Conservation (phyloP, 148 eudicot species). For the Diospyros kaki region DNA sequence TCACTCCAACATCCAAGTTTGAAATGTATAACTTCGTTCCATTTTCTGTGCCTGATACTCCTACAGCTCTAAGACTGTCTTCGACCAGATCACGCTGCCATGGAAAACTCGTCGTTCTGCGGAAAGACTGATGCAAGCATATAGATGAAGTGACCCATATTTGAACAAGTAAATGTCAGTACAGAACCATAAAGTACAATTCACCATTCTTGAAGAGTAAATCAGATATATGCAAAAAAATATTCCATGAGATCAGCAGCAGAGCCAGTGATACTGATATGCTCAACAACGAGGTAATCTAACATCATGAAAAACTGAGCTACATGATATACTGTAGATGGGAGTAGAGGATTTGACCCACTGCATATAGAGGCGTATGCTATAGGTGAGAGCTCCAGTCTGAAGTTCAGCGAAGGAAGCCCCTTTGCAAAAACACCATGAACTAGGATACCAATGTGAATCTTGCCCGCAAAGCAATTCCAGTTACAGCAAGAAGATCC, state of each 20-base stretch:
- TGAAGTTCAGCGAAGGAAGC: slow-evolving; percentile 42
- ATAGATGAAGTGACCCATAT: slow-evolving; percentile 52
- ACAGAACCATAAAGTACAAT: slow-evolving; percentile 37
- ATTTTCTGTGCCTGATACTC: slow-evolving; percentile 63
- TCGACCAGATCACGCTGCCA: slow-evolving; percentile 84
- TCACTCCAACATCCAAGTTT: slow-evolving; percentile 80
- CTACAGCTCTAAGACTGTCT: slow-evolving; percentile 89
- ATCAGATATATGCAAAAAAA: slow-evolving; percentile 43
- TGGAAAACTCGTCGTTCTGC: slow-evolving; percentile 70
- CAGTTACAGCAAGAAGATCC: slow-evolving; percentile 34
- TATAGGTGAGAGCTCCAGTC: slow-evolving; percentile 42
- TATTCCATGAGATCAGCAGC: slow-evolving; percentile 26
- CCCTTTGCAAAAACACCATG: slow-evolving; percentile 36
- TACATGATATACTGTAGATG: slow-evolving; percentile 28
- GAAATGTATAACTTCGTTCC: slow-evolving; percentile 67
- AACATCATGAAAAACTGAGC: slow-evolving; percentile 29
- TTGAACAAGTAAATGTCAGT: slow-evolving; percentile 61
- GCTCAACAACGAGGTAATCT: slow-evolving; percentile 40
- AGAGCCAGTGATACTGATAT: slow-evolving; percentile 40
- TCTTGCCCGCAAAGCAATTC: slow-evolving; percentile 32
- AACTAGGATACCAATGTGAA: slow-evolving; percentile 28
- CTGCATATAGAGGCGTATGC: slow-evolving; percentile 35
- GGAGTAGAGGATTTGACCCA: slow-evolving; percentile 42
- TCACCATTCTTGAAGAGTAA: slow-evolving; percentile 41
- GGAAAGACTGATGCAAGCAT: slow-evolving; percentile 71